Evolutionary conservation across 2,329 filamentous ascomycete species (phyloP).

Genomic region (Ascochyta clinopodiicola): DNA sequence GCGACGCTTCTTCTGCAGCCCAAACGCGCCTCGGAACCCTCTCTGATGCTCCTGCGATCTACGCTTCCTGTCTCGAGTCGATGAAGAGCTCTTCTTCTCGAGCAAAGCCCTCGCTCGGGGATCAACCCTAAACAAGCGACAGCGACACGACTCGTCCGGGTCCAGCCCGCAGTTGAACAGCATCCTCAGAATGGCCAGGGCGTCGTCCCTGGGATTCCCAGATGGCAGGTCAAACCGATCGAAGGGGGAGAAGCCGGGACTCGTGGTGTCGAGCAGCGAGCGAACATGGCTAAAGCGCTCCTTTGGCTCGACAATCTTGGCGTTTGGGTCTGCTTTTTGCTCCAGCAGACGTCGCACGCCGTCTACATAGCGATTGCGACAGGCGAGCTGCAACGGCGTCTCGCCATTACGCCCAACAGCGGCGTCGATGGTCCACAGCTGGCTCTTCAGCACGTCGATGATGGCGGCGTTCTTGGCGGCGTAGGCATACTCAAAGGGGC

Average conservation of each 20-base stretch:
- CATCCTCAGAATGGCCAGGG: constrained; percentile 14
- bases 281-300: constrained; percentile 17
- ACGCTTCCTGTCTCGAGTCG: constrained; percentile 6
- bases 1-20: constrained; percentile 12
- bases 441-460: constrained; percentile 9
- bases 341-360: constrained; percentile 18
- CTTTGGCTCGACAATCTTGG: constrained; percentile 7
- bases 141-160: constrained; percentile 14
- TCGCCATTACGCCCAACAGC: constrained; percentile 16
- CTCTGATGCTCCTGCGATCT: constrained; percentile 6
- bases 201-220: constrained; percentile 14
- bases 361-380: constrained; percentile 17
- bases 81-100: constrained; percentile 11
- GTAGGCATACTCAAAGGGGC: constrained; percentile 15
- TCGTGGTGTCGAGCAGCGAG: constrained; percentile 7
- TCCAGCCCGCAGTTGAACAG: constrained; percentile 15
- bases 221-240: constrained; percentile 17
- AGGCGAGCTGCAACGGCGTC: constrained; percentile 13
- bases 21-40: constrained; percentile 12
- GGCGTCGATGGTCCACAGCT: constrained; percentile 13
- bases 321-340: constrained; percentile 14
- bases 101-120: constrained; percentile 4
- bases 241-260: constrained; percentile 10
- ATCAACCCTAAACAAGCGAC: constrained; percentile 12
- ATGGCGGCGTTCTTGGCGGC: constrained; percentile 11